Base-by-base conservation (phyloP, 495 filamentous ascomycete genomes). In the Parathielavia hyrcaniae region DNA sequence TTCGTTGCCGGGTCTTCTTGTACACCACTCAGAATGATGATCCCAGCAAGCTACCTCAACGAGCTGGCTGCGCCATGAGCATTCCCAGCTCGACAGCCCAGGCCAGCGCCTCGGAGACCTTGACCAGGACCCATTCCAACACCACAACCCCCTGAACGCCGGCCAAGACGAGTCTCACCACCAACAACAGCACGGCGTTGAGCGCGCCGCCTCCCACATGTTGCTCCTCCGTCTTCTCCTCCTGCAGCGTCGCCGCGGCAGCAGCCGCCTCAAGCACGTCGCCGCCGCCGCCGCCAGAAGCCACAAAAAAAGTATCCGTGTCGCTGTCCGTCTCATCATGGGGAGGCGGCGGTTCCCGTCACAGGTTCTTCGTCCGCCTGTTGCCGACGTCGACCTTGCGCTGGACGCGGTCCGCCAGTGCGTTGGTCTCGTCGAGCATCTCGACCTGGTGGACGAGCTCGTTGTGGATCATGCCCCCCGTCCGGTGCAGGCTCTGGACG, bases 371-470 rank as follows among this genome's bases (percentile, higher is more conserved):
- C n/a, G 88, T 77, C 53, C 90, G 78, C 70, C 90, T 87, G 78
- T 87, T 95, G 36, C 85, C 90, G 62, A 96, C 79, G 52, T 82
- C 79, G 55, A 96, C 73, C 80, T 98, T 98, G 63, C 80, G 78
- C 49, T 81, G 79, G 46, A 93, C 72, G 50, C 85, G 72, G 58
- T 86, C 84, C 5, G 82, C 81, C 77, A 96, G 90, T 65, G 87
- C 78, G 70, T 91, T 86, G 38, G 92, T 65, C 70, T 86, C 61
- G 26, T 79, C 80, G 61, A 98, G 73, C 83, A 96, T 80, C 64
- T 86, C 83, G 67, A 86, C 91, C 77, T 98, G 93, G 53, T 86
- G 69, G 65, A 85, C 83, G 66, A 97, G 73, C 74, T 98, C 95
- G 59, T 88, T 82, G 64, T 91, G 81, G 60, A 97, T 96, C 45